Percentiles rank a stretch among this genome's conserved stretches.
Evolutionary conservation across 257 asterid genomes (phyloP).

Genomic region (Fraxinus quadrangulata): DNA sequence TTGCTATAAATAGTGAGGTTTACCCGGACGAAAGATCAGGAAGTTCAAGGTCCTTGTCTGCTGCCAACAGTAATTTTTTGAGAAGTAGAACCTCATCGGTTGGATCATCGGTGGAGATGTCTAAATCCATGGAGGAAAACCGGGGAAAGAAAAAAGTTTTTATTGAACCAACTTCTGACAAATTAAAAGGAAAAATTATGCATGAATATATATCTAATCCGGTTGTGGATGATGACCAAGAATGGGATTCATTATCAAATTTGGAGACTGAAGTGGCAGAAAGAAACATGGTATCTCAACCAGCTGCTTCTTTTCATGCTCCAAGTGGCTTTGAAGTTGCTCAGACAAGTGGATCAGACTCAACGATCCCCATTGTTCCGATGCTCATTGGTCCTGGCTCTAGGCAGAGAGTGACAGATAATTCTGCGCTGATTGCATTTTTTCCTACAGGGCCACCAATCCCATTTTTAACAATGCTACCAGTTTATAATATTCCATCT

Average conservation of each 20-base stretch:
- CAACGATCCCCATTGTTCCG: constrained; percentile 66
- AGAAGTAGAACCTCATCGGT: constrained; percentile 62
- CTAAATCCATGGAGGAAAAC: constrained; percentile 48
- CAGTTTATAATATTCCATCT: constrained; percentile 66
- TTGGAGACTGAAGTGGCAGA: constrained; percentile 53
- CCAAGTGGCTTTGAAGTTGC: constrained; percentile 57
- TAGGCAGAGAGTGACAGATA: constrained; percentile 58
- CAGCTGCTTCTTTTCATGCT: constrained; percentile 51
- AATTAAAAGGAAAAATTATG: constrained; percentile 52
- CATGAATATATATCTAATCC: constrained; percentile 46
- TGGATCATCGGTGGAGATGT: constrained; percentile 45
- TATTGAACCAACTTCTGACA: constrained; percentile 27
- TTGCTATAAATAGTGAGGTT: constrained; percentile 53
- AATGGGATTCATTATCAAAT: constrained; percentile 44
- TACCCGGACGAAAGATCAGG: constrained; percentile 59
- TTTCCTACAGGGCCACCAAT: constrained; percentile 98
- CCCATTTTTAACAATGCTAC: constrained; percentile 93
- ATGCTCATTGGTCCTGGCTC: constrained; percentile 75
- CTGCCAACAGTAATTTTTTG: constrained; percentile 45
- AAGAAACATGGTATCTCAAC: constrained; percentile 50
- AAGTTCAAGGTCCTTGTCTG: constrained; percentile 53
- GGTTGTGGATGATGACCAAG: constrained; percentile 64
- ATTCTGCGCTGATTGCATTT: constrained; percentile 73
- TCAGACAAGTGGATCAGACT: constrained; percentile 77
- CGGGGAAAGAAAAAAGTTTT: constrained; percentile 42